Evolutionary conservation across 2,329 filamentous ascomycete species (phyloP).

Genomic region (Fusarium sp.): DNA sequence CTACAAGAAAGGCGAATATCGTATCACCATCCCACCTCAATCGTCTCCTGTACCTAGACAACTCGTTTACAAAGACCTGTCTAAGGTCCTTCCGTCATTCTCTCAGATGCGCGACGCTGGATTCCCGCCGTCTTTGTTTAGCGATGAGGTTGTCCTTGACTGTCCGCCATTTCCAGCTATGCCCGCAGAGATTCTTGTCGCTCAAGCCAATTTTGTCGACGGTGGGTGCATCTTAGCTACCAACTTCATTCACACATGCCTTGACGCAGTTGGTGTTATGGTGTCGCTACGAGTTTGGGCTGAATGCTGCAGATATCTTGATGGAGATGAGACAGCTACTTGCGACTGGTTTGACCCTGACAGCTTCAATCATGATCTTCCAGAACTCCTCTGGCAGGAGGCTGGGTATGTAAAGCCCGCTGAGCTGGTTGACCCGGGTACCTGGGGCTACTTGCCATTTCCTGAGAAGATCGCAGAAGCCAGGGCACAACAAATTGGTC

Average conservation of each 20-base stretch:
- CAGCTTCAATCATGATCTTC: slow-evolving; percentile 11
- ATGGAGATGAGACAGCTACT: background rate
- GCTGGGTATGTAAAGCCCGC: background rate
- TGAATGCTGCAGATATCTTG: slow-evolving; percentile 6
- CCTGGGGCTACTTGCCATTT: slow-evolving; percentile 7
- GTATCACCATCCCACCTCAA: background rate
- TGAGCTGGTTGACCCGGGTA: background rate
- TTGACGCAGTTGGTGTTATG: slow-evolving; percentile 9
- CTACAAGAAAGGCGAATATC: slow-evolving; percentile 11
- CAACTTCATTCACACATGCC: slow-evolving; percentile 9
- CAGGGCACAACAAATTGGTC: background rate
- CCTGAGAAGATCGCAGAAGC: background rate
- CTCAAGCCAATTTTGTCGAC: slow-evolving; percentile 6
- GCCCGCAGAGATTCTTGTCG: slow-evolving; percentile 6
- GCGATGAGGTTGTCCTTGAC: background rate
- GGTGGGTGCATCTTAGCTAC: background rate
- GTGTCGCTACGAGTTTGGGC: background rate
- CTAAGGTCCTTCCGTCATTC: background rate
- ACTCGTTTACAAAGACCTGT: slow-evolving; percentile 1
- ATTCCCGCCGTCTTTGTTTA: slow-evolving; percentile 4
- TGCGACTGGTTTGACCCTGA: slow-evolving; percentile 6
- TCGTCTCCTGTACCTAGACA: background rate
- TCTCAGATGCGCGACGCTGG: background rate
- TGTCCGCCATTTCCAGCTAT: background rate
- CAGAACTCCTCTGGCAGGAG: slow-evolving; percentile 4